Evolutionary conservation across 169 alveolate genomes (phyloP).

Genomic region (Plasmodium chabaudi): DNA sequence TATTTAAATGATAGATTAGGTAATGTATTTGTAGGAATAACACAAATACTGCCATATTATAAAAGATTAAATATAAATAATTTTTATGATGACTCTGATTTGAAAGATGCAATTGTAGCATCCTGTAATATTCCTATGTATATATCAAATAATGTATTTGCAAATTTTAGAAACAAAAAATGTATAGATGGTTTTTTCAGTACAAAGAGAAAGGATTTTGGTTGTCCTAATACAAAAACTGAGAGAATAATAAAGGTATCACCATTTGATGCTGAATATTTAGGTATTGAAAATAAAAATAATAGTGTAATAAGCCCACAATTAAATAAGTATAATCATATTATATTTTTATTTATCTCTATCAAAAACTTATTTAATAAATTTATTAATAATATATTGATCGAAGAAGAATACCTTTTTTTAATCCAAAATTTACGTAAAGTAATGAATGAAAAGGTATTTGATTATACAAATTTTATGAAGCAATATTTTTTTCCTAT

Average conservation of each 20-base stretch:
- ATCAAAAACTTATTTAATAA: slow-evolving; percentile 39
- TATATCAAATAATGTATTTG: slow-evolving; percentile 75
- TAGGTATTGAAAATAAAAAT: slow-evolving; percentile 67
- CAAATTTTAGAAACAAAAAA: slow-evolving; percentile 77
- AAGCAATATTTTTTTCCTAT: slow-evolving; percentile 5
- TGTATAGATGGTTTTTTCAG: slow-evolving; percentile 84
- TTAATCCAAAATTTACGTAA: slow-evolving; percentile 3
- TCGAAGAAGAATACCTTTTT: slow-evolving; percentile 56
- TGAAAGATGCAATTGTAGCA: slow-evolving; percentile 79
- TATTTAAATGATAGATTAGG: slow-evolving; percentile 80
- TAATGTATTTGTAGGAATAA: slow-evolving; percentile 65
- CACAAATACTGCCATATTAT: slow-evolving; percentile 61
- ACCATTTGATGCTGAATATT: slow-evolving; percentile 56
- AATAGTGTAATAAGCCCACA: slow-evolving; percentile 67
- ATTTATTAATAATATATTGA: slow-evolving; percentile 30
- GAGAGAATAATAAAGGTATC: slow-evolving; percentile 72
- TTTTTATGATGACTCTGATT: slow-evolving; percentile 76
- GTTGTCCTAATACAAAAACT: slow-evolving; percentile 78
- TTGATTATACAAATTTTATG: slow-evolving; percentile 14
- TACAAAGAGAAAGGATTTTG: slow-evolving; percentile 49
- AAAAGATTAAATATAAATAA: slow-evolving; percentile 56
- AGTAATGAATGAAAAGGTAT: slow-evolving; percentile 17
- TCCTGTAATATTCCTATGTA: slow-evolving; percentile 83
- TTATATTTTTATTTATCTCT: slow-evolving; percentile 23
- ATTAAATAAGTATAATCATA: slow-evolving; percentile 25